Base-by-base conservation (phyloP, 257 asterid genomes). In the Ilex asprella region DNA sequence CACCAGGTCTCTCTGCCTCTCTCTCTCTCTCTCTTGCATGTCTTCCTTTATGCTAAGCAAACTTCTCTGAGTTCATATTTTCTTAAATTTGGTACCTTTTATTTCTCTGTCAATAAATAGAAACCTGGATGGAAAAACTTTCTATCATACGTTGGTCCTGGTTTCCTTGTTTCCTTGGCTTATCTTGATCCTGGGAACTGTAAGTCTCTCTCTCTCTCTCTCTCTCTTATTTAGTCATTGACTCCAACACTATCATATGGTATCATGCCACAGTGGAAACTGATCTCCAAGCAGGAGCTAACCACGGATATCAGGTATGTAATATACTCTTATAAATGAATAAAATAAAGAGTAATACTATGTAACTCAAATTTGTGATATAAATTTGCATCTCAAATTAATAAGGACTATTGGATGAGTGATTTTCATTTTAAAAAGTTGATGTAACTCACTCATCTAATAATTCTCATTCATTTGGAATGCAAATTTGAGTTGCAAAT, bases 161-260 rank as follows among this genome's bases (percentile, higher is more conserved):
- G 98, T 31, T 88, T 92, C 57, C 81, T 92, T 56, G 98, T 92
- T 58, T 92, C 98, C 5, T 32, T 92, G 68, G 97, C 98, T 32
- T 92, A 92, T 67, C 91, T 92, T 56, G 98, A 92, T 68, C 98
- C 98, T 1, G 98, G 98, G 41, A 92, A 88, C 58, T 61, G 98
- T 91, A 58, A 76, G 88, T 49, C 57, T 53, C 57, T 53, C 9
- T 60, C 15, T 10, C 16, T 47, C 8, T 2, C 6, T 13, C 29
- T 47, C n/a, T 32, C 30, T 39, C 56, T 7, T 3, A 3, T 2
- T 46, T 46, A 7, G 3, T 46, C 4, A 46, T 46, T 21, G 14
- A 49, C 11, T 32, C 6, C 27, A 16, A 35, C 16, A 27, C 13
- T 72, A 21, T 31, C 54, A 1, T 16, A 5, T 35, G 1, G 41